Percentiles rank a stretch among this genome's conserved stretches.
Evolutionary conservation across 2,329 filamentous ascomycete species (phyloP).

Genomic region (Helotiales sp.): DNA sequence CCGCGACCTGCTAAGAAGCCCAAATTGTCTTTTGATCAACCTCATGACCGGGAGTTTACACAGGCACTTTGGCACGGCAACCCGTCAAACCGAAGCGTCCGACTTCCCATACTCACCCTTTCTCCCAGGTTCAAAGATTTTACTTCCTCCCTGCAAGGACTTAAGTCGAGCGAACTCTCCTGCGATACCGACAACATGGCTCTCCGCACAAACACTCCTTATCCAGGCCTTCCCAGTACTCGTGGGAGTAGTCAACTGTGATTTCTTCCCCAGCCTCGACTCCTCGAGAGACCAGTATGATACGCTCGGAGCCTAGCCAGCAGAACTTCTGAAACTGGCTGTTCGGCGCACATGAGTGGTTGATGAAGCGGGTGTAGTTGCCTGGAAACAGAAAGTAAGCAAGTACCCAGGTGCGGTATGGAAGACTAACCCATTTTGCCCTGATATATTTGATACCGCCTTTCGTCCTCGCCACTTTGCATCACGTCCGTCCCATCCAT

Average conservation of each 20-base stretch:
- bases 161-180: not conserved
- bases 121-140: too few species aligned
- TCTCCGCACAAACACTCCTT: slow-evolving; percentile 44
- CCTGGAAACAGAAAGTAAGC: slow-evolving; percentile 46
- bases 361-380: slow-evolving; percentile 64
- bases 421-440: slow-evolving; percentile 41
- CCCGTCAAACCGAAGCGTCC: too few species aligned
- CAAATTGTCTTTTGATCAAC: too few species aligned
- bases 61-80: too few species aligned
- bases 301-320: slow-evolving; percentile 60
- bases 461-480: slow-evolving; percentile 48
- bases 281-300: slow-evolving; percentile 60
- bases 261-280: slow-evolving; percentile 58
- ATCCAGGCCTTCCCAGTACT: slow-evolving; percentile 60
- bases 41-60: too few species aligned
- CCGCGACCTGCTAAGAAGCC: too few species aligned
- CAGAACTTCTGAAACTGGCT: slow-evolving; percentile 60
- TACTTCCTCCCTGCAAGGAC: too few species aligned
- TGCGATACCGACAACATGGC: slow-evolving; percentile 15
- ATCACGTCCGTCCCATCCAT: slow-evolving; percentile 60
- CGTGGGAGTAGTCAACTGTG: slow-evolving; percentile 62
- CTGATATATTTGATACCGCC: slow-evolving; percentile 62
- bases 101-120: too few species aligned
- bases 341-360: slow-evolving; percentile 63
- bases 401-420: slow-evolving; percentile 7